Conservation (phyloP, 768 basidiomycete genomes). For the Lentinus tigrinus region DNA sequence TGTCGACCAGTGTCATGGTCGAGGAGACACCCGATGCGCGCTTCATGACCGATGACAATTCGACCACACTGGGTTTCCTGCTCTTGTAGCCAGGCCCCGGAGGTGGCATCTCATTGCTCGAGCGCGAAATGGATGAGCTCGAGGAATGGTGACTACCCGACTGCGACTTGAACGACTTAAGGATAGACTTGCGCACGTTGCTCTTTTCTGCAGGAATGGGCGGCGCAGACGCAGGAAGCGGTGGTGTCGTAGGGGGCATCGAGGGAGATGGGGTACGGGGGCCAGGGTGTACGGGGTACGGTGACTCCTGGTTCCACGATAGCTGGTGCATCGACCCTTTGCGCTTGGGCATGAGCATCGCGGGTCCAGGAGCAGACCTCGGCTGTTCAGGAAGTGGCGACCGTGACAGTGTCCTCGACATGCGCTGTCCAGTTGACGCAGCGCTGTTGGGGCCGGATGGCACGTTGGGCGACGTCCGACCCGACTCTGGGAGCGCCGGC, state of each 20-base stretch:
- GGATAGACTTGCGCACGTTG: constrained; percentile 64
- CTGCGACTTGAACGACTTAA: constrained; percentile 62
- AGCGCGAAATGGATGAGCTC: constrained; percentile 25
- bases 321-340: constrained; percentile 47
- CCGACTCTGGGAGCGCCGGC: constrained; percentile 18
- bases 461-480: constrained; percentile 26
- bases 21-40: constrained; percentile 32
- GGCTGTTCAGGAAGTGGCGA: constrained; percentile 19
- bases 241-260: constrained; percentile 18
- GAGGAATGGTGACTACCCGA: constrained; percentile 29
- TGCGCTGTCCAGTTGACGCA: constrained; percentile 11
- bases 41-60: constrained; percentile 32
- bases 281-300: constrained; percentile 49
- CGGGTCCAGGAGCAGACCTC: constrained; percentile 35
- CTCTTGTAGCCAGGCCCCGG: constrained; percentile 33
- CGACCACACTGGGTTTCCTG: constrained; percentile 46
- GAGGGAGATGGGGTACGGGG: constrained; percentile 19
- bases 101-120: constrained; percentile 33
- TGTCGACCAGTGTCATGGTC: constrained; percentile 38
- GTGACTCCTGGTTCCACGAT: constrained; percentile 73
- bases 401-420: constrained; percentile 14
- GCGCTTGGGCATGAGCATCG: constrained; percentile 22
- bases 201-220: constrained; percentile 35
- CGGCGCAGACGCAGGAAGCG: constrained; percentile 21
- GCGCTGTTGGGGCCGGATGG: constrained; percentile 9